These are phyloP conservation scores for Akebia trifoliata DNA, from an alignment of 164 flowering plant genomes.

Conservation along the genomic window DNA sequence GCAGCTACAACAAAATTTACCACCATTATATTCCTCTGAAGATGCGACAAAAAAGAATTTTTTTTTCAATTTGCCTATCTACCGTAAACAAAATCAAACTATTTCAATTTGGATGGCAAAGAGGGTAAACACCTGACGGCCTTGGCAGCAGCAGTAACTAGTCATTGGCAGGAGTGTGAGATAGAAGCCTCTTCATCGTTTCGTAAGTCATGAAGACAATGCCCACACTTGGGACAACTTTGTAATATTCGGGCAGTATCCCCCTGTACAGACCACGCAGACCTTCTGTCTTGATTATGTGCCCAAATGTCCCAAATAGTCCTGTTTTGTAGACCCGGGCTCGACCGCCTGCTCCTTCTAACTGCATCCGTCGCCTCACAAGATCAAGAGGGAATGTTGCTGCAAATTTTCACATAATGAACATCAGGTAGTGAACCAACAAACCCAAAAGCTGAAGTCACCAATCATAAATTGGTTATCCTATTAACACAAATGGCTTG, in stretches of 20 bases:
- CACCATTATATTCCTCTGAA: slow-evolving; percentile 23
- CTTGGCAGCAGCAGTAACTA: slow-evolving; percentile 13
- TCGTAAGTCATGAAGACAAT: slow-evolving; percentile 83
- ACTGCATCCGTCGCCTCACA: slow-evolving; percentile 79
- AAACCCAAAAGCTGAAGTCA: background rate
- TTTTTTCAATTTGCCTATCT: slow-evolving; percentile 20
- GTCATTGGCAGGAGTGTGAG: slow-evolving; percentile 16
- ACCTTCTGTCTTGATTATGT: slow-evolving; percentile 59
- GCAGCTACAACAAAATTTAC: slow-evolving; percentile 51
- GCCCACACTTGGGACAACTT: slow-evolving; percentile 84
- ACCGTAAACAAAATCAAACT: slow-evolving; percentile 10
- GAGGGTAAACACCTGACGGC: background rate
- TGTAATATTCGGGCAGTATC: slow-evolving; percentile 79
- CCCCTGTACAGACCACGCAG: slow-evolving; percentile 71
- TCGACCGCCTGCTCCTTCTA: slow-evolving; percentile 82
- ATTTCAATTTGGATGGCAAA: background rate
- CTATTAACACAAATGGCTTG: too few species aligned
- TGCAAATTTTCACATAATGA: slow-evolving; percentile 23
- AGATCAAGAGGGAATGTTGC: slow-evolving; percentile 83
- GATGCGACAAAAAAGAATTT: slow-evolving; percentile 13
- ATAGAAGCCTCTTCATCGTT: slow-evolving; percentile 55
- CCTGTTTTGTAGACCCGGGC: slow-evolving; percentile 65
- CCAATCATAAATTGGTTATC: background rate
- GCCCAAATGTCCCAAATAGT: slow-evolving; percentile 58
- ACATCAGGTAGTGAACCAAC: background rate